Evolutionary conservation across 257 asterid genomes (phyloP).

Genomic region (Pogostemon cablin): DNA sequence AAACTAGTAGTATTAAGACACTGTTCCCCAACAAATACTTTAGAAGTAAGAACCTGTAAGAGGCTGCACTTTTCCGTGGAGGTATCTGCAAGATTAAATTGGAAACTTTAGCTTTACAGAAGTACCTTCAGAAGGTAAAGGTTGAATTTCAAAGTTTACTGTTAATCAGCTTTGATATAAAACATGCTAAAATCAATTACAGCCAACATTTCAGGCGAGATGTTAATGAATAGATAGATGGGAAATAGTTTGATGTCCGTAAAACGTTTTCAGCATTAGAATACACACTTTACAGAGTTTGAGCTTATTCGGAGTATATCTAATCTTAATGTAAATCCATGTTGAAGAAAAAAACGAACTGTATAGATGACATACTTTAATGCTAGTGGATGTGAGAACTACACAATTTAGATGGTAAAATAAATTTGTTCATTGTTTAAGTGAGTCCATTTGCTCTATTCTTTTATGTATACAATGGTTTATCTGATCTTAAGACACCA

Average conservation of each 20-base stretch:
- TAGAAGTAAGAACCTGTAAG: slow-evolving; percentile 71
- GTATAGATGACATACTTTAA: not conserved
- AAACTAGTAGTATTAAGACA: not conserved
- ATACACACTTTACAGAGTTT: slow-evolving; percentile 3
- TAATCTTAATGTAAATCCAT: not conserved
- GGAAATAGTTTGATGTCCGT: not conserved
- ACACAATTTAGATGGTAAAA: not conserved
- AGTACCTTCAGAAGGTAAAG: slow-evolving; percentile 25
- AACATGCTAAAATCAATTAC: slow-evolving; percentile 6
- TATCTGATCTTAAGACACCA: not conserved
- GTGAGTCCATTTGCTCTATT: not conserved
- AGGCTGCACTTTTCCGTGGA: slow-evolving; percentile 89
- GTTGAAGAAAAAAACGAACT: not conserved
- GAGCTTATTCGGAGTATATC: not conserved
- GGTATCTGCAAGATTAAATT: slow-evolving; percentile 71
- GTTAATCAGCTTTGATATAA: not conserved
- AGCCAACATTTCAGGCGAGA: slow-evolving; percentile 5
- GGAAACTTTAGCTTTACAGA: slow-evolving; percentile 31
- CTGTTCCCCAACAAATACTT: slow-evolving; percentile 29
- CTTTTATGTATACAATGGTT: not conserved
- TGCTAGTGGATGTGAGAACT: slow-evolving; percentile 8
- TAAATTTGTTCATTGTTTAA: not conserved
- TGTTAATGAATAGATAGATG: not conserved
- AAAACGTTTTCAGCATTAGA: not conserved
- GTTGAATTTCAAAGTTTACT: not conserved